Percentiles rank a stretch among this genome's conserved stretches.
Evolutionary conservation across 2,329 filamentous ascomycete genomes (phyloP).

Genomic region (Phialemoniopsis sp.): DNA sequence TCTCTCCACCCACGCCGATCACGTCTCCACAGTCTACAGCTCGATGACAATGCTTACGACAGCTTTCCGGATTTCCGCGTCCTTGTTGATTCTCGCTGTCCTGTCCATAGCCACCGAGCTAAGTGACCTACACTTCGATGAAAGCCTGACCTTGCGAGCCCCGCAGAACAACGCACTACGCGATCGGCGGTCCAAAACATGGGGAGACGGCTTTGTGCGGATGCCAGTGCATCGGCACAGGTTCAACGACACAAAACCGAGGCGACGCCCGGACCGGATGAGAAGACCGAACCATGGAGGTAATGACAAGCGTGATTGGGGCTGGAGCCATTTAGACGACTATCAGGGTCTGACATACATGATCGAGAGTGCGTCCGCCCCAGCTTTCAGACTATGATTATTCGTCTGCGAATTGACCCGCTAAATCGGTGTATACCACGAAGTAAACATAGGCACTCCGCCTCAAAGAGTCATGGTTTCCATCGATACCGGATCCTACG

Average conservation of each 20-base stretch:
- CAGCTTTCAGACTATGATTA: not conserved
- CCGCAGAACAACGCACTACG: not conserved
- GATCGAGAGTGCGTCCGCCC: slow-evolving; percentile 19
- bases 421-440: not conserved
- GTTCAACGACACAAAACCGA: slow-evolving; percentile 11
- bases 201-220: slow-evolving; percentile 12
- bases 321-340: slow-evolving; percentile 15
- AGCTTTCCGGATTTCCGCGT: not conserved
- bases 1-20: not conserved
- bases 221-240: slow-evolving; percentile 12
- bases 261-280: slow-evolving; percentile 6
- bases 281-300: not conserved
- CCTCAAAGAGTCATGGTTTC: slow-evolving; percentile 26
- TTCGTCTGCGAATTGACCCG: slow-evolving; percentile 2
- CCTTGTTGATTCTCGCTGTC: not conserved
- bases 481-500: slow-evolving; percentile 31
- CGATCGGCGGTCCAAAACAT: not conserved
- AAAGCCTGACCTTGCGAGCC: not conserved
- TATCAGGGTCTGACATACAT: slow-evolving; percentile 25
- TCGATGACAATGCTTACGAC: not conserved
- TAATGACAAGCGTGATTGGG: slow-evolving; percentile 7
- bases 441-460: slow-evolving; percentile 30
- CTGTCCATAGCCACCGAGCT: not conserved
- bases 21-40: not conserved
- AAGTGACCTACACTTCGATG: not conserved